Evolutionary conservation across 2,329 filamentous ascomycete species (phyloP).

Genomic region (Lachnellula hyalina): DNA sequence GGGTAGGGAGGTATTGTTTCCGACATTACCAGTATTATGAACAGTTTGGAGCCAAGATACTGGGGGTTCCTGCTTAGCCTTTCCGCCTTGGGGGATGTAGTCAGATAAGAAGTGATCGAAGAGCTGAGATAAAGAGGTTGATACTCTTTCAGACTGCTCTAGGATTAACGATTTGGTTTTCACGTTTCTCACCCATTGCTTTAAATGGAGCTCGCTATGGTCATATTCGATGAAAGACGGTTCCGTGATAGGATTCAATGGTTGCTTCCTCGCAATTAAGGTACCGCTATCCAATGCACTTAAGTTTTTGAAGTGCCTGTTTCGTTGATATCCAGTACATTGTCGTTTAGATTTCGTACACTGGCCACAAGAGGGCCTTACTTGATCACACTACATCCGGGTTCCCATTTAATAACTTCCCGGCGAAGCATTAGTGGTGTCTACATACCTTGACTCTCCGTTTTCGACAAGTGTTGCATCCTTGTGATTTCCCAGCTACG

Average conservation of each 20-base stretch:
- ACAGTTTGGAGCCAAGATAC: constrained; percentile 13
- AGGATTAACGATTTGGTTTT: constrained; percentile 6
- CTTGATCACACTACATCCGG: constrained; percentile 8
- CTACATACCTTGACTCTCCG: constrained; percentile 11
- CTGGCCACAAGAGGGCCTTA: constrained; percentile 10
- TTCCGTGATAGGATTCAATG: constrained; percentile 9
- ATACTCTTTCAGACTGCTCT: background rate
- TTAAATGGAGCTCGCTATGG: constrained; percentile 8
- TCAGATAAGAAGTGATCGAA: constrained; percentile 6
- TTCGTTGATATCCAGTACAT: constrained; percentile 11
- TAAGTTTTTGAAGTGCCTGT: constrained; percentile 13
- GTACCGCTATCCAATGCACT: constrained; percentile 10
- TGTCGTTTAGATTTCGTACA: constrained; percentile 9
- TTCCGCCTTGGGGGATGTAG: constrained; percentile 9
- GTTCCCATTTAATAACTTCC: constrained; percentile 6
- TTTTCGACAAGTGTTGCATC: constrained; percentile 10
- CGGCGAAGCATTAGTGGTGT: constrained; percentile 6
- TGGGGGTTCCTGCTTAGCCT: constrained; percentile 4
- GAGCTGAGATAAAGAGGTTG: constrained; percentile 8
- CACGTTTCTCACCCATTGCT: constrained; percentile 6
- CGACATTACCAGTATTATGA: constrained; percentile 5
- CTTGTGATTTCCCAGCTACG: constrained; percentile 10
- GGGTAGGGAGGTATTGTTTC: constrained; percentile 7
- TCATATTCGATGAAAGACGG: constrained; percentile 9
- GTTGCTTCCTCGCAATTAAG: constrained; percentile 8